Conservation (phyloP, 768 basidiomycete genomes). For the Serpula lacrymans region DNA sequence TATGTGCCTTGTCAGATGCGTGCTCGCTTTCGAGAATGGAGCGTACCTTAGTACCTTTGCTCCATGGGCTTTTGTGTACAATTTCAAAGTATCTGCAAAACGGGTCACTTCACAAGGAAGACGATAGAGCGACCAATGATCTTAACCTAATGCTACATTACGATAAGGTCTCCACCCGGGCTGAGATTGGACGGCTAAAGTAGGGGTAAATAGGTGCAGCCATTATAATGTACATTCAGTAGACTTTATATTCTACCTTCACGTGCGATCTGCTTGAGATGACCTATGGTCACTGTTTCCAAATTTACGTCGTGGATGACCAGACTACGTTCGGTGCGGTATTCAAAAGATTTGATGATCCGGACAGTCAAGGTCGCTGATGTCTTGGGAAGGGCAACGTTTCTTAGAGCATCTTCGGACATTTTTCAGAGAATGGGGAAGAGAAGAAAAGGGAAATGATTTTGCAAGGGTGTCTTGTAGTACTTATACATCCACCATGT, state of each 20-base stretch:
- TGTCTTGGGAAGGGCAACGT: conserved; percentile 61
- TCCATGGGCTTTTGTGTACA: conserved; percentile 94
- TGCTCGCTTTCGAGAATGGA: conserved; percentile 2
- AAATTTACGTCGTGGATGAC: conserved; percentile 83
- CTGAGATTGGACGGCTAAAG: conserved; percentile 65
- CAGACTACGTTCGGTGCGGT: conserved; percentile 83
- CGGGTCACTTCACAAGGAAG: conserved; percentile 2
- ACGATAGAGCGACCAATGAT: conserved; percentile 4
- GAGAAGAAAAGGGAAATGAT: neutral
- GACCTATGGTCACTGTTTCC: conserved; percentile 70
- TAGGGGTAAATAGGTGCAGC: conserved; percentile 7
- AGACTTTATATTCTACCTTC: conserved; percentile 47
- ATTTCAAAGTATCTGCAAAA: conserved; percentile 80
- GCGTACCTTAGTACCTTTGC: conserved; percentile 61
- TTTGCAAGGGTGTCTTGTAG: no score
- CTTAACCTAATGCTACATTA: conserved; percentile 62
- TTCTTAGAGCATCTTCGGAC: conserved; percentile 49
- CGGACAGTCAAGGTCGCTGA: conserved; percentile 86
- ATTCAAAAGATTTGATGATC: conserved; percentile 93
- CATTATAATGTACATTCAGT: neutral
- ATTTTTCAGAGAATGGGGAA: conserved; percentile 14
- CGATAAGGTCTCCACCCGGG: conserved; percentile 89
- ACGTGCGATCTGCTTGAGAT: conserved; percentile 68
- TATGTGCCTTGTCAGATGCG: conserved; percentile 2
- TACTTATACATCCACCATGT: no score